Evolutionary conservation across 1,284 basidiomycete genomes (phyloP).

Genomic region (Amylostereum areolatum): DNA sequence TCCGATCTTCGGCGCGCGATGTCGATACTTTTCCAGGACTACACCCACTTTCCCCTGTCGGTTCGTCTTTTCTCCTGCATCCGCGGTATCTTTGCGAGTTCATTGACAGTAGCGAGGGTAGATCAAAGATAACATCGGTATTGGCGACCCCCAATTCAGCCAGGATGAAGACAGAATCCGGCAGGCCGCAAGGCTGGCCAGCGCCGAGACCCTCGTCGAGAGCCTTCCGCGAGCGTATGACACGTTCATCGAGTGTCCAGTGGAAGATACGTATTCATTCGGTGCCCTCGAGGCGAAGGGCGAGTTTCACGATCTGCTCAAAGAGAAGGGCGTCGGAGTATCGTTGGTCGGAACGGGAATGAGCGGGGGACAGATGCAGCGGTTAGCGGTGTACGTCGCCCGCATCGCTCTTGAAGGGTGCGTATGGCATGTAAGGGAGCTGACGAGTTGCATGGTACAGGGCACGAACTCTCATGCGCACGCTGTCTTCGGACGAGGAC

Average conservation of each 20-base stretch:
- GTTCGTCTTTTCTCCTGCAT: constrained; percentile 27
- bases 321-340: no score
- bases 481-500: constrained; percentile 39
- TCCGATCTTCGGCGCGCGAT: constrained; percentile 54
- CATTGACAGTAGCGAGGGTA: constrained; percentile 19
- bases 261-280: constrained; percentile 56
- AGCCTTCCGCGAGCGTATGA: constrained; percentile 58
- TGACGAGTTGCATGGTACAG: constrained; percentile 26
- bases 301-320: constrained; percentile 29
- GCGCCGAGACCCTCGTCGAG: constrained; percentile 55
- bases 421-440: background rate
- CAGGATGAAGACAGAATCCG: constrained; percentile 48
- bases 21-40: constrained; percentile 71
- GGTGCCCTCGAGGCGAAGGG: constrained; percentile 56
- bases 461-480: constrained; percentile 74
- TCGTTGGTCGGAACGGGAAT: constrained; percentile 35
- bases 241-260: constrained; percentile 63
- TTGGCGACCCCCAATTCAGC: constrained; percentile 53
- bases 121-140: constrained; percentile 69
- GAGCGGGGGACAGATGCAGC: constrained; percentile 72
- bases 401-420: background rate
- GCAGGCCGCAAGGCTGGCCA: constrained; percentile 59
- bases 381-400: constrained; percentile 57
- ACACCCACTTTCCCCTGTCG: constrained; percentile 66
- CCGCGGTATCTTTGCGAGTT: background rate